Conservation (phyloP, 2,329 filamentous ascomycete species). For the Ophiobolus disseminans region DNA sequence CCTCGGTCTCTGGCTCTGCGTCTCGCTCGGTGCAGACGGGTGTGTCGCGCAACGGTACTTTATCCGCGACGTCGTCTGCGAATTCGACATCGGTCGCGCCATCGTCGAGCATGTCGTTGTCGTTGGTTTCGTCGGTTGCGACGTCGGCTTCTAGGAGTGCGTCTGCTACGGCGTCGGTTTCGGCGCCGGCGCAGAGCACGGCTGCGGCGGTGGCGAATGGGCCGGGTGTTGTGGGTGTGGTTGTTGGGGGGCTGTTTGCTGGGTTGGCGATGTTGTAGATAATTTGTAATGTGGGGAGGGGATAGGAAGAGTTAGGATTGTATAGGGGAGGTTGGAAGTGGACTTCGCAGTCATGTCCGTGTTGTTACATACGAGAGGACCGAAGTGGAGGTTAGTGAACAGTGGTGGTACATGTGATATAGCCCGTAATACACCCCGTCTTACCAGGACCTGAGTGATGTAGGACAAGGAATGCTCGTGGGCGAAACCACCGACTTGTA, state of each 20-base stretch:
- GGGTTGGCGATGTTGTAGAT: slow-evolving; percentile 24
- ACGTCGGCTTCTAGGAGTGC: slow-evolving; percentile 8
- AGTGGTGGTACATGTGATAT: too few relatives aligned
- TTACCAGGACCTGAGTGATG: background rate
- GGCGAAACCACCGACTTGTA: background rate
- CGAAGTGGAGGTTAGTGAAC: too few relatives aligned
- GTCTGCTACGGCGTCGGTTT: slow-evolving; percentile 16
- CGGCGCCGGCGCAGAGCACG: slow-evolving; percentile 21
- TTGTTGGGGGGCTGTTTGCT: slow-evolving; percentile 30
- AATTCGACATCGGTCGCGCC: slow-evolving; percentile 8
- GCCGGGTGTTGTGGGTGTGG: slow-evolving; percentile 22
- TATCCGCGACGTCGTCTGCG: slow-evolving; percentile 1
- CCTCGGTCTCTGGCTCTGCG: slow-evolving; percentile 6
- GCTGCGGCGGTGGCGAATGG: slow-evolving; percentile 25
- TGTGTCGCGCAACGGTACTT: slow-evolving; percentile 1
- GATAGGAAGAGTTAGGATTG: background rate
- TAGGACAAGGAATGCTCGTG: background rate
- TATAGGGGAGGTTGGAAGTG: background rate
- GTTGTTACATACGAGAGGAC: too few relatives aligned
- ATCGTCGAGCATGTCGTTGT: slow-evolving; percentile 13
- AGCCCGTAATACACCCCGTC: background rate
- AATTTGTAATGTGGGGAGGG: background rate
- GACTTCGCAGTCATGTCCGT: background rate
- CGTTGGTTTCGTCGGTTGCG: slow-evolving; percentile 7
- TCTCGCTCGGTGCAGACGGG: background rate